Percentiles rank a stretch among this genome's conserved stretches.
phyloP scores from a whole-genome alignment of 2,329 filamentous ascomycete genomes.

The Lecanicillium sp. region DNA sequence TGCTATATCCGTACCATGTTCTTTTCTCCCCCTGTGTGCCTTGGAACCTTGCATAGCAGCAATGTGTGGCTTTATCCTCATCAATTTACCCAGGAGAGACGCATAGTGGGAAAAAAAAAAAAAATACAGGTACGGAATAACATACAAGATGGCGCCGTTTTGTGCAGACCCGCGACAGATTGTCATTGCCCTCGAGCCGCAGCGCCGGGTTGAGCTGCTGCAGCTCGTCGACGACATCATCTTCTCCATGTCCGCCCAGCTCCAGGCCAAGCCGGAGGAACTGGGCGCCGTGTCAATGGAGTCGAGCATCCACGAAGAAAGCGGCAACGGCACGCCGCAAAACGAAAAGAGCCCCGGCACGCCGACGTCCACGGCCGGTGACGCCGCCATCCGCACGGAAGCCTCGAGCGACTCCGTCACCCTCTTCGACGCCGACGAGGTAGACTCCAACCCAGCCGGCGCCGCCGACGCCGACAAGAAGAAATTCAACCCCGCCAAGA shows the following conservation, averaged over 20 bases:
- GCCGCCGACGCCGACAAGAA: neutral
- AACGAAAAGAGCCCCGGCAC: neutral
- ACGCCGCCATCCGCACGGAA: constrained; percentile 13
- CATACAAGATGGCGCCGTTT: constrained; percentile 44
- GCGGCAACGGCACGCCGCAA: neutral
- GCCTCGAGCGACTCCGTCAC: constrained; percentile 14
- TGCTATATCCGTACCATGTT: too few species aligned
- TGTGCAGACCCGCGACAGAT: constrained; percentile 50
- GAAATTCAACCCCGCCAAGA: neutral
- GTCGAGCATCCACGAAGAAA: constrained; percentile 7
- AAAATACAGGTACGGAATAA: neutral
- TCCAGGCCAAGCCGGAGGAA: constrained; percentile 34
- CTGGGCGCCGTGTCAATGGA: constrained; percentile 24
- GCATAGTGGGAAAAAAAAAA: too few species aligned
- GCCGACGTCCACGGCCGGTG: constrained; percentile 7
- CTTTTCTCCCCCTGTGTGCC: too few species aligned
- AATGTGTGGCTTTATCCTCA: too few species aligned
- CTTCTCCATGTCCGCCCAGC: constrained; percentile 47
- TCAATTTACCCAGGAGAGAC: too few species aligned
- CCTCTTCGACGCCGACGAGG: constrained; percentile 13
- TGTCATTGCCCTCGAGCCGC: constrained; percentile 48
- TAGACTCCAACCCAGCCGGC: neutral
- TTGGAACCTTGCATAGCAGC: too few species aligned
- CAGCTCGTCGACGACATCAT: constrained; percentile 46
- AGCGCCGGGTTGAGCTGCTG: constrained; percentile 45